Conservation (phyloP, 139 green algal genomes). For the Chlamydomonas eustigma region DNA sequence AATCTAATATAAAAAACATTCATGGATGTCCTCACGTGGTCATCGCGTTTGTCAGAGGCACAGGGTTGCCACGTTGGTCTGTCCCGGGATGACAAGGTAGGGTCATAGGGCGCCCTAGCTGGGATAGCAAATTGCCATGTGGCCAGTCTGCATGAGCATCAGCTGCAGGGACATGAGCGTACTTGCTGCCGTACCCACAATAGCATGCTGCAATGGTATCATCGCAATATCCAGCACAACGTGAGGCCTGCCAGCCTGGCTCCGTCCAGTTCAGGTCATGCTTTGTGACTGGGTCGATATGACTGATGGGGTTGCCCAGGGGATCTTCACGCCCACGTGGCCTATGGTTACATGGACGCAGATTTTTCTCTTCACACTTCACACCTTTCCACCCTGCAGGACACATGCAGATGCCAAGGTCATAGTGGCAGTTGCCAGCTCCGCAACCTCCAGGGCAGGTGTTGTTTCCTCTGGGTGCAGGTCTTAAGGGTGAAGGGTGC, state of each 20-base stretch:
- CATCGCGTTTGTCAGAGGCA: too few relatives aligned
- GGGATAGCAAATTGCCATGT: too few relatives aligned
- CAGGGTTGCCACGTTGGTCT: neutral
- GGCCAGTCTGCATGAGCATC: neutral
- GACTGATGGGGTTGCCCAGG: neutral
- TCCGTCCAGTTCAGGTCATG: conserved; percentile 15
- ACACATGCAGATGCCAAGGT: conserved; percentile 48
- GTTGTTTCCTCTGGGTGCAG: neutral
- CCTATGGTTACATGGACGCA: neutral
- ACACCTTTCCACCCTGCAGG: conserved; percentile 8
- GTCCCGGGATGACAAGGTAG: conserved; percentile 29
- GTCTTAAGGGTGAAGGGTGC: neutral
- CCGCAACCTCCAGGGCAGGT: conserved; percentile 22
- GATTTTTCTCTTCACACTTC: neutral
- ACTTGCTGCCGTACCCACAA: conserved; percentile 40
- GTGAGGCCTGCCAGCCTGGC: conserved; percentile 5
- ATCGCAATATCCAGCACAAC: conserved; percentile 48
- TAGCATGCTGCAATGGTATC: conserved; percentile 49
- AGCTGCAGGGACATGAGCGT: conserved; percentile 4
- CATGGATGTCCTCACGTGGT: too few relatives aligned
- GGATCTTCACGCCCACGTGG: neutral
- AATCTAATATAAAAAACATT: too few relatives aligned
- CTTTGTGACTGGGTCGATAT: conserved; percentile 13
- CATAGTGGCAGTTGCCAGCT: conserved; percentile 47
- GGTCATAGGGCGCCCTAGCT: conserved; percentile 22